phyloP scores from a whole-genome alignment of 352 stramenopile genomes.

The Phytophthora chlamydospora region DNA sequence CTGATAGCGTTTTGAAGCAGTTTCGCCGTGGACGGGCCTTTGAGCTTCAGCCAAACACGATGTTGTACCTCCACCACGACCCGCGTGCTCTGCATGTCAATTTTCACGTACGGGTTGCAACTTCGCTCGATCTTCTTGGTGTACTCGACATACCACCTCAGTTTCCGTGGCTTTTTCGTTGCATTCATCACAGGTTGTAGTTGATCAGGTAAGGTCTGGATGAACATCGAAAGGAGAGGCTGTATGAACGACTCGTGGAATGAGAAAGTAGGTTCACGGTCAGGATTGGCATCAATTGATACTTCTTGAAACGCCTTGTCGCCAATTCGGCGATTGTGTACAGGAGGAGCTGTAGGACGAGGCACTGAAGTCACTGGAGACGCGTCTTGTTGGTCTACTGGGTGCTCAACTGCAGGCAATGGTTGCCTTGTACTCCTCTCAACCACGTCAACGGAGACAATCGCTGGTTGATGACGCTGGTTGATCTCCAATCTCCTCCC shows the following conservation, averaged over 20 bases:
- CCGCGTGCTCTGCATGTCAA: conserved; percentile 32
- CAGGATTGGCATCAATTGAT: conserved; percentile 14
- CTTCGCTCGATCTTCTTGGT: conserved; percentile 39
- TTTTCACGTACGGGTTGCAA: conserved; percentile 29
- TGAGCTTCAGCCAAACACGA: conserved; percentile 50
- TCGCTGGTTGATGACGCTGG: no score
- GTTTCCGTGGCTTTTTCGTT: conserved; percentile 63
- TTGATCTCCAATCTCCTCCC: no score
- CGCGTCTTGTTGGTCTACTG: not conserved
- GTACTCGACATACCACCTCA: conserved; percentile 68
- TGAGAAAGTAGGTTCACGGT: conserved; percentile 45
- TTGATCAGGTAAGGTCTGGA: conserved; percentile 43
- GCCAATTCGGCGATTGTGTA: not conserved
- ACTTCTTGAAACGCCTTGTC: not conserved
- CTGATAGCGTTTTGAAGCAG: conserved; percentile 50
- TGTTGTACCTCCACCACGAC: conserved; percentile 39
- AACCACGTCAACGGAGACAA: no score
- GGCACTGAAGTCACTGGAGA: no score
- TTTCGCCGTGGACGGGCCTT: conserved; percentile 32
- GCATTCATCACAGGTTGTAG: conserved; percentile 51
- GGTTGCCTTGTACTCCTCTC: not conserved
- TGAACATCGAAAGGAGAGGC: conserved; percentile 46
- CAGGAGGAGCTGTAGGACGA: not conserved
- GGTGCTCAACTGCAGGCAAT: not conserved
- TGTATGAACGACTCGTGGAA: conserved; percentile 51